A percentile compares a stretch with the other conserved stretches of the same genome.
phyloP scores from a whole-genome alignment of 2,329 filamentous ascomycete species.

The Diaporthe capsici region DNA sequence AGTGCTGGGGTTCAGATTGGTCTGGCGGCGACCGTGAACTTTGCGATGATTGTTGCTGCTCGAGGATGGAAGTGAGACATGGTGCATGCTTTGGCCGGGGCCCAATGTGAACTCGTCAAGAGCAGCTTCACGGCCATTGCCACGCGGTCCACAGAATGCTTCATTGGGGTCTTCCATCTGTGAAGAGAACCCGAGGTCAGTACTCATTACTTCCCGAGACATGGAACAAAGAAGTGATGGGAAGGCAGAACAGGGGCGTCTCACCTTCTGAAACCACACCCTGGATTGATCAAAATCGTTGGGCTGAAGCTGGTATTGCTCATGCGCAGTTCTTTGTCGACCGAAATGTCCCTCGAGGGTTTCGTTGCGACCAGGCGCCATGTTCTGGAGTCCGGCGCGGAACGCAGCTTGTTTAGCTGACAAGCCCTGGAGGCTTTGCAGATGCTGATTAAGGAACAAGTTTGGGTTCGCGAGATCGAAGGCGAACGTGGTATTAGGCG shows the following conservation, averaged over 20 bases:
- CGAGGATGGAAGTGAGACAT: neutral
- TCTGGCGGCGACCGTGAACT: neutral
- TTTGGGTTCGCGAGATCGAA: neutral
- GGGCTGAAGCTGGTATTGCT: neutral
- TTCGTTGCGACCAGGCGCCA: neutral
- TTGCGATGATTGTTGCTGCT: neutral
- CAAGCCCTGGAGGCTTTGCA: neutral
- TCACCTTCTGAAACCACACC: slow-evolving; percentile 31
- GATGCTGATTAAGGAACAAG: neutral
- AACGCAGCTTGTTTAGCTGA: neutral
- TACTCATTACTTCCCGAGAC: slow-evolving; percentile 11
- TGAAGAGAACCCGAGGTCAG: neutral
- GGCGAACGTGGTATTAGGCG: neutral
- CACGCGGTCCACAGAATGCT: neutral
- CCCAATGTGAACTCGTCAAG: neutral
- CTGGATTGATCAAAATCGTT: slow-evolving; percentile 5
- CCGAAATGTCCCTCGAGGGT: neutral
- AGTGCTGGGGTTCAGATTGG: neutral
- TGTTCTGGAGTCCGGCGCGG: neutral
- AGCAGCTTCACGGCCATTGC: neutral
- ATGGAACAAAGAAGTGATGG: slow-evolving; percentile 6
- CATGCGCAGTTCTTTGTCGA: neutral
- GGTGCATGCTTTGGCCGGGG: neutral
- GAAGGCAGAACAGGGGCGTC: neutral
- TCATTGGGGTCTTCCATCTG: slow-evolving; percentile 27